Conservation (phyloP, 2,329 filamentous ascomycete genomes). For the Exophiala lecanii-corni region DNA sequence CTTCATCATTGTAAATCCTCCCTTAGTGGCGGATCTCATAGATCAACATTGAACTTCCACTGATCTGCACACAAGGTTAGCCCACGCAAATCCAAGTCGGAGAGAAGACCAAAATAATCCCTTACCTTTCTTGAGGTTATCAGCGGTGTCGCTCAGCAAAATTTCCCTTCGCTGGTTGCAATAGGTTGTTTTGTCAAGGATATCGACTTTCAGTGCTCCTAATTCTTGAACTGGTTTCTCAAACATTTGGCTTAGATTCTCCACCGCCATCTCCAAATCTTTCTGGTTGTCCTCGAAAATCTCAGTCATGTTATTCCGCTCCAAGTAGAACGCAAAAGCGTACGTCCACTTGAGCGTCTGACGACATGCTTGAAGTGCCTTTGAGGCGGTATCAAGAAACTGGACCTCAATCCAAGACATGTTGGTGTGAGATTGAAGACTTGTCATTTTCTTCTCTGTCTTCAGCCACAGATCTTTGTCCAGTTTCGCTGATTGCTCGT, state of each 20-base stretch:
- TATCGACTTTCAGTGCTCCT: conserved; percentile 84
- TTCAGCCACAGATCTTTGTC: conserved; percentile 95
- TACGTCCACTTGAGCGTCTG: conserved; percentile 99
- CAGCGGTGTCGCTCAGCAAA: conserved; percentile 83
- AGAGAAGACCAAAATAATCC: conserved; percentile 22
- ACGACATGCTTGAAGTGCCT: conserved; percentile 91
- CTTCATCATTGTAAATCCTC: no score
- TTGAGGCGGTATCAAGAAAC: conserved; percentile 87
- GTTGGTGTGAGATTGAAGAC: conserved; percentile 84
- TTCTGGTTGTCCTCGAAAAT: conserved; percentile 99
- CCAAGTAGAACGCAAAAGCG: conserved; percentile 96
- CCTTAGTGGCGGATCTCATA: no score
- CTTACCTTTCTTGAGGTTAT: conserved; percentile 82
- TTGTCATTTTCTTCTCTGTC: conserved; percentile 99
- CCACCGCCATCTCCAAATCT: conserved; percentile 93
- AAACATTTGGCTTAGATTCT: conserved; percentile 97
- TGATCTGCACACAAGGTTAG: conserved; percentile 31
- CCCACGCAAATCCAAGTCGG: not conserved
- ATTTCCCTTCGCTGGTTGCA: conserved; percentile 91
- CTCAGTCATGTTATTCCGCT: conserved; percentile 87
- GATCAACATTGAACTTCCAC: conserved; percentile 44
- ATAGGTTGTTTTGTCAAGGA: conserved; percentile 97
- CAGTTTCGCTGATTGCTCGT: conserved; percentile 93
- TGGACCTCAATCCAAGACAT: conserved; percentile 99
- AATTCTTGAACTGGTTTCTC: conserved; percentile 92